Percentiles rank a stretch among this genome's conserved stretches.
Conservation (phyloP, 164 flowering plant genomes). For the Tinospora cordifolia region DNA sequence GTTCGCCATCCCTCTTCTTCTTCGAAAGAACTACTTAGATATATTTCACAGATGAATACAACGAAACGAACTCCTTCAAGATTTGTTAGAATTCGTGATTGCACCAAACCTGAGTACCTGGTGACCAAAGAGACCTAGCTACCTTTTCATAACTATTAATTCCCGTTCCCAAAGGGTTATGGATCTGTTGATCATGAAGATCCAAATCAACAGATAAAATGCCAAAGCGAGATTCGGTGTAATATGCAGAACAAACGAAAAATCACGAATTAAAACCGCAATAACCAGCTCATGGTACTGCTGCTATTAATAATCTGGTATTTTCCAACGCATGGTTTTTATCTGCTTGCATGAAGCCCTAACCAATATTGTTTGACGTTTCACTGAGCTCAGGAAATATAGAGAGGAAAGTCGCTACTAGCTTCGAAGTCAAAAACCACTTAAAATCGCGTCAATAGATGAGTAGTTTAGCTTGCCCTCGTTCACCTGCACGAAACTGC, state of each 20-base stretch:
- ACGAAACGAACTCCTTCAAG: too few species aligned
- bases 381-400: background rate
- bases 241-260: background rate
- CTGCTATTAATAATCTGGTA: too few species aligned
- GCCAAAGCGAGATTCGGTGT: too few species aligned
- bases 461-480: too few species aligned
- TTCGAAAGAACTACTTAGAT: background rate
- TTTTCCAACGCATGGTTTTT: background rate
- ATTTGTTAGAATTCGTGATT: too few species aligned
- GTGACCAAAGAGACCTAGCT: background rate
- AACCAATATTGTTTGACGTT: background rate
- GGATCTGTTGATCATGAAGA: background rate
- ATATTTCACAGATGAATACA: too few species aligned
- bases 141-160: background rate
- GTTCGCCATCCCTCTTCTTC: constrained; percentile 31
- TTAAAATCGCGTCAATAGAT: background rate
- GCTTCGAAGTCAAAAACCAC: constrained; percentile 6
- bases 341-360: background rate
- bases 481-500: too few species aligned
- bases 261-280: background rate
- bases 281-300: background rate
- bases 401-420: background rate
- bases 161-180: background rate
- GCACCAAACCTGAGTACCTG: too few species aligned
- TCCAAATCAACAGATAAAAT: background rate